Evolutionary conservation across 139 green algal genomes (phyloP).

Genomic region (Micractinium sp.): DNA sequence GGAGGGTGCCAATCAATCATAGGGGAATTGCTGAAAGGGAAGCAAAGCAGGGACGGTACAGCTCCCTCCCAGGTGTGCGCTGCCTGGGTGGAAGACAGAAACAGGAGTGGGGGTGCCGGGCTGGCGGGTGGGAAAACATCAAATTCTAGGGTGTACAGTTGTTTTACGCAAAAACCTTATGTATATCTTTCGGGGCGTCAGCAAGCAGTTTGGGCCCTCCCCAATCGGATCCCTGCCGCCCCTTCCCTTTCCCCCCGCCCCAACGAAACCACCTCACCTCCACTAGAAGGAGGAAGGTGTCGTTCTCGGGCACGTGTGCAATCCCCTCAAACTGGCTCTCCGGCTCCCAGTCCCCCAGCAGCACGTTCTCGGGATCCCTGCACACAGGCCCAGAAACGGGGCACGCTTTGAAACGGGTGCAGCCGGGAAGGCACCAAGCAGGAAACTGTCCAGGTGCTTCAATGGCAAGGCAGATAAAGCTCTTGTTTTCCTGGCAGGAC

Average conservation of each 20-base stretch:
- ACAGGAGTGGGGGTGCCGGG: not conserved
- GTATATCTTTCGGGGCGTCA: too few species aligned
- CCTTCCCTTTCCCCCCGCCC: not conserved
- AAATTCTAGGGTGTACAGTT: too few species aligned
- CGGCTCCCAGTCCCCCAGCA: constrained; percentile 9
- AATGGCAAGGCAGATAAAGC: too few species aligned
- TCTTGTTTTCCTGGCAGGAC: too few species aligned
- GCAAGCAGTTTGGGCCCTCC: too few species aligned
- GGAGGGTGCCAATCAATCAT: not conserved
- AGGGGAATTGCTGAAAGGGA: too few species aligned
- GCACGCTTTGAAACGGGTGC: not conserved
- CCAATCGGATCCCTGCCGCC: too few species aligned
- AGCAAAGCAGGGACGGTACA: not conserved
- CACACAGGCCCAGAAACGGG: not conserved
- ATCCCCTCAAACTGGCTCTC: constrained; percentile 31
- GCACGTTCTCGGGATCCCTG: not conserved
- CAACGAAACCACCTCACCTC: constrained; percentile 13
- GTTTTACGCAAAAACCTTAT: too few species aligned
- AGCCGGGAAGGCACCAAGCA: not conserved
- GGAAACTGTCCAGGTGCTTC: too few species aligned
- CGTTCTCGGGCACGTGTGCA: constrained; percentile 37
- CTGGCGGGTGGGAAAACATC: too few species aligned
- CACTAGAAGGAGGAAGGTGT: constrained; percentile 58
- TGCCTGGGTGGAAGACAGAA: too few species aligned
- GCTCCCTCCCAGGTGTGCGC: too few species aligned